Percentiles rank a stretch among this genome's conserved stretches.
Conservation (phyloP, 208 protist species). For the Balamuthia mandrillaris region DNA sequence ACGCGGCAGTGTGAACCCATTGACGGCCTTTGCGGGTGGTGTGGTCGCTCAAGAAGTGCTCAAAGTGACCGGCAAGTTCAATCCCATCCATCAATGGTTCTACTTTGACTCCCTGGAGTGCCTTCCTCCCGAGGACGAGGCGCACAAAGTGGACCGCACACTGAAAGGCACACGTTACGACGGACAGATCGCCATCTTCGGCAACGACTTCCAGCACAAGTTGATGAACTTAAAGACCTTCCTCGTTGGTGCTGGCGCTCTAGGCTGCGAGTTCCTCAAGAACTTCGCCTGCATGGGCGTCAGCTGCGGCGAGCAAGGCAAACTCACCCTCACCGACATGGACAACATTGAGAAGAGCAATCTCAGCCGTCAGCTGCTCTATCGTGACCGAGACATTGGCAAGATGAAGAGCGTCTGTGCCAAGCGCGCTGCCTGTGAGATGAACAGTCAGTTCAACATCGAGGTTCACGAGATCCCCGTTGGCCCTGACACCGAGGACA, state of each 20-base stretch:
- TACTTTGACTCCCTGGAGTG: slow-evolving; percentile 92
- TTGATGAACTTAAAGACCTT: slow-evolving; percentile 80
- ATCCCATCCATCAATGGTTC: slow-evolving; percentile 81
- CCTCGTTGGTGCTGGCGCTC: slow-evolving; percentile 71
- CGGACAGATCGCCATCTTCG: slow-evolving; percentile 91
- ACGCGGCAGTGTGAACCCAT: slow-evolving; percentile 75
- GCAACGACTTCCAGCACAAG: slow-evolving; percentile 80
- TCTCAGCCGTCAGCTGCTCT: slow-evolving; percentile 98
- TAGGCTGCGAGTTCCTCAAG: slow-evolving; percentile 59
- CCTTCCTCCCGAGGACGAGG: slow-evolving; percentile 28
- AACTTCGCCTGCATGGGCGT: slow-evolving; percentile 94
- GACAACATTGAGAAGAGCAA: slow-evolving; percentile 99
- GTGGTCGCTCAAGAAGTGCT: slow-evolving; percentile 93
- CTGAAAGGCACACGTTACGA: slow-evolving; percentile 83
- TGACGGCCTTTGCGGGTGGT: slow-evolving; percentile 81
- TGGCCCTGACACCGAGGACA: slow-evolving; percentile 82
- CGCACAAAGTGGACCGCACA: not conserved
- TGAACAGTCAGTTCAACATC: slow-evolving; percentile 89
- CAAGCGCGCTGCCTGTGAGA: slow-evolving; percentile 83
- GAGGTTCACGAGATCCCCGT: slow-evolving; percentile 71
- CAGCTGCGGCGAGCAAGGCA: slow-evolving; percentile 39
- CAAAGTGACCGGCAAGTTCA: slow-evolving; percentile 93
- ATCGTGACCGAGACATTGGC: slow-evolving; percentile 72
- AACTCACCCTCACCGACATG: slow-evolving; percentile 96
- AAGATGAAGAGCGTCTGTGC: slow-evolving; percentile 63